These are phyloP conservation scores for Nepenthes mirabilis DNA, from an alignment of 148 eudicot species.

Conservation along the genomic window DNA sequence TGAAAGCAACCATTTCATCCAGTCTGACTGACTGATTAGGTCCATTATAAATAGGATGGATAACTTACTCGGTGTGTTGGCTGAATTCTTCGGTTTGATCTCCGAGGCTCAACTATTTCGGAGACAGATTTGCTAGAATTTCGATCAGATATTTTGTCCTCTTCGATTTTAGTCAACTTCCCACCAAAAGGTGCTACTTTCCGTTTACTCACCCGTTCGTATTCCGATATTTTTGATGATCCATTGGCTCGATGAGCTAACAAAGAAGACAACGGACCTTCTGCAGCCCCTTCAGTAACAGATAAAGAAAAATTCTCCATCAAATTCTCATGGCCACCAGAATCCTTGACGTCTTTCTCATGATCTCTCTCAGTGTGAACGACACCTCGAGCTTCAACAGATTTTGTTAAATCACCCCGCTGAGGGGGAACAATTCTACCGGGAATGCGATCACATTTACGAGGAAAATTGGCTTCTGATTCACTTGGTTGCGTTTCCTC, in stretches of 20 bases:
- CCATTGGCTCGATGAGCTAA: conserved; percentile 24
- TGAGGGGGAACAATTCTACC: conserved; percentile 34
- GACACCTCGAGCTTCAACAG: conserved; percentile 8
- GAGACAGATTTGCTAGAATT: conserved; percentile 15
- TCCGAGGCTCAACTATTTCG: conserved; percentile 64
- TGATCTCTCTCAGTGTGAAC: conserved; percentile 8
- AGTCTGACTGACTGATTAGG: too few species aligned
- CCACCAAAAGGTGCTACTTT: conserved; percentile 31
- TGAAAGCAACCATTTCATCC: too few species aligned
- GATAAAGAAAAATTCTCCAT: conserved; percentile 9
- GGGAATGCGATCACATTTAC: conserved; percentile 27
- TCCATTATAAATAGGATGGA: too few species aligned
- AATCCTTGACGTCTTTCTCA: conserved; percentile 18
- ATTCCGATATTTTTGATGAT: conserved; percentile 29
- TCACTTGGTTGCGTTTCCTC: conserved; percentile 55
- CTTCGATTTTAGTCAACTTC: conserved; percentile 34
- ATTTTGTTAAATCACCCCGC: conserved; percentile 22
- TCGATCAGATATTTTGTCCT: conserved; percentile 20
- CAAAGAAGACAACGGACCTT: conserved; percentile 52
- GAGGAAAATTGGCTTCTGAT: conserved; percentile 27
- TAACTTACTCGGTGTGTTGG: conserved; percentile 84
- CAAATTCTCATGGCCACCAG: conserved; percentile 5
- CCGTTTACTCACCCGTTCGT: conserved; percentile 21
- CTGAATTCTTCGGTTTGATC: conserved; percentile 89
- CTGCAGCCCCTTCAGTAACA: conserved; percentile 25